Evolutionary conservation across 768 basidiomycete genomes (phyloP).

Genomic region (Mycena albidolilacea): DNA sequence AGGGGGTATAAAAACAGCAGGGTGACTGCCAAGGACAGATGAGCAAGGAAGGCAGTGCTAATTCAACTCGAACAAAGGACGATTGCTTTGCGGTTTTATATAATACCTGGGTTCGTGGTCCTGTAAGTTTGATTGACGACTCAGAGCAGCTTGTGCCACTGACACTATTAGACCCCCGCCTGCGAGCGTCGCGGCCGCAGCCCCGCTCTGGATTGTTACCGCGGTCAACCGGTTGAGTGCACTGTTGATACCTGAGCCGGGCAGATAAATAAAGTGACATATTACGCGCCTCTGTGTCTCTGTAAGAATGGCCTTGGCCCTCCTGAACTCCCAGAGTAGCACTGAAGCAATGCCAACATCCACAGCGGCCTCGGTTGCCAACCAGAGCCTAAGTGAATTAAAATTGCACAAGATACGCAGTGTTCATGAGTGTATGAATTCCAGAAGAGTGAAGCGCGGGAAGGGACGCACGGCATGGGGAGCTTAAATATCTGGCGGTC

Average conservation of each 20-base stretch:
- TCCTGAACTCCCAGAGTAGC: constrained; percentile 2
- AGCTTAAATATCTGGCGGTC: background rate
- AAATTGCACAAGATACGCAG: background rate
- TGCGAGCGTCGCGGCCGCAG: background rate
- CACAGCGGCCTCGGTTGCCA: background rate
- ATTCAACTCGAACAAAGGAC: background rate
- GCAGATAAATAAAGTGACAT: background rate
- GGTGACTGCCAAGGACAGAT: background rate
- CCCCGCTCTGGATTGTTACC: constrained; percentile 2
- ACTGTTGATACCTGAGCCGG: background rate
- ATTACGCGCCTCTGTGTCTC: background rate
- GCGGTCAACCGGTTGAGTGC: background rate
- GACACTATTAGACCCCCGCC: background rate
- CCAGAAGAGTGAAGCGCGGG: background rate
- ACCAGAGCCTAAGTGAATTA: background rate
- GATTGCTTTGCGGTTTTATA: background rate
- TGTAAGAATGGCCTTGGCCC: background rate
- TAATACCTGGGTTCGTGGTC: background rate
- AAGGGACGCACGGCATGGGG: background rate
- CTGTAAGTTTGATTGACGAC: background rate
- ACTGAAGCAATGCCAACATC: background rate
- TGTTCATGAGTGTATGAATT: background rate
- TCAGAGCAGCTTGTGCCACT: background rate
- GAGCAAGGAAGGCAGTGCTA: background rate
- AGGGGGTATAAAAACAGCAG: background rate